Percentiles rank a stretch among this genome's conserved stretches.
Conservation (phyloP, 495 filamentous ascomycete species). For the Xylaria palmicola region DNA sequence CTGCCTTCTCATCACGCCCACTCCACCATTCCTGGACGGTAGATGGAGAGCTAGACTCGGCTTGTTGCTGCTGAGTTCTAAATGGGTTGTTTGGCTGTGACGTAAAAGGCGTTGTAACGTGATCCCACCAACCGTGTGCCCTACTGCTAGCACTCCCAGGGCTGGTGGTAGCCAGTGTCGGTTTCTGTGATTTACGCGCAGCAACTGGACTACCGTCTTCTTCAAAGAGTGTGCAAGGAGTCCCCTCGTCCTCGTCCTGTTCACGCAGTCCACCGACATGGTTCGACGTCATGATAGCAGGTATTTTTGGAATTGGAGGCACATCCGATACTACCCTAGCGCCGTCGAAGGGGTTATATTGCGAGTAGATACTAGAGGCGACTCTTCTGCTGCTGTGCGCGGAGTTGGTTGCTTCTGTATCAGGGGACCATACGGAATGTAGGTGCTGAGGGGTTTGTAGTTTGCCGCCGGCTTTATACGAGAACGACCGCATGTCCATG, state of each 20-base stretch:
- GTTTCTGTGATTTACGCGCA: slow-evolving; percentile 32
- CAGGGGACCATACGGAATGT: slow-evolving; percentile 61
- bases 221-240: slow-evolving; percentile 47
- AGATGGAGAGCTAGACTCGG: slow-evolving; percentile 12
- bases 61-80: slow-evolving; percentile 27
- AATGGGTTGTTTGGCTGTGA: slow-evolving; percentile 42
- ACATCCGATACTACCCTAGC: slow-evolving; percentile 32
- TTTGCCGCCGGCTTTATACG: slow-evolving; percentile 30
- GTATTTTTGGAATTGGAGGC: slow-evolving; percentile 65
- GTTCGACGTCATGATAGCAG: slow-evolving; percentile 36
- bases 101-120: slow-evolving; percentile 72
- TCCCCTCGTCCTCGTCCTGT: slow-evolving; percentile 24
- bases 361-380: slow-evolving; percentile 70
- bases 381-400: slow-evolving; percentile 30
- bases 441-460: slow-evolving; percentile 67
- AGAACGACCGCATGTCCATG: slow-evolving; percentile 33
- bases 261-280: slow-evolving; percentile 12
- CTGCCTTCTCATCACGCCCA: slow-evolving; percentile 29
- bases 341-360: slow-evolving; percentile 45
- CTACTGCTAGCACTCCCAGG: slow-evolving; percentile 49
- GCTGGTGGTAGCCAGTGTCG: slow-evolving; percentile 27
- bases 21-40: slow-evolving; percentile 38
- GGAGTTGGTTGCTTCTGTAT: slow-evolving; percentile 39
- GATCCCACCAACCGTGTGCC: slow-evolving; percentile 87
- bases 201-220: slow-evolving; percentile 44